Conservation (phyloP, 768 basidiomycete species). For the Naganishia friedmannii region DNA sequence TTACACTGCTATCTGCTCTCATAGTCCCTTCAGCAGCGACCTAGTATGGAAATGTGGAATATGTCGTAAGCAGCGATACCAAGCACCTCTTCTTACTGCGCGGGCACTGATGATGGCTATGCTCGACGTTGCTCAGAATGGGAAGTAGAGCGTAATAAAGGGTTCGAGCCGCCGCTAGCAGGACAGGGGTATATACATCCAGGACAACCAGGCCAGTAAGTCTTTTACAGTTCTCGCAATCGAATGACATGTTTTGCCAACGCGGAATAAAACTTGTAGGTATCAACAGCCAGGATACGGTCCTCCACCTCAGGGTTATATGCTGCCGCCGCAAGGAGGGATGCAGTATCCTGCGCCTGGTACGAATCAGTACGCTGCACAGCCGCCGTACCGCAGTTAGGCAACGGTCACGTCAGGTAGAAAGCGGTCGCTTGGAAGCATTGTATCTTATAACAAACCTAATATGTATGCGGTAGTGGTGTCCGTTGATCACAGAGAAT, state of each 20-base stretch:
- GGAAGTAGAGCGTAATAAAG: conserved; percentile 21
- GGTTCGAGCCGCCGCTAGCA: conserved; percentile 10
- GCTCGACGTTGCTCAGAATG: conserved; percentile 1
- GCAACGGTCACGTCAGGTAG: neutral
- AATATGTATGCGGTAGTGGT: neutral
- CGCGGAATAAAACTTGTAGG: neutral
- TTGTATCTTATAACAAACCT: neutral
- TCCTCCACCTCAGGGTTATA: conserved; percentile 15
- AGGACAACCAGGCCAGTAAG: conserved; percentile 16
- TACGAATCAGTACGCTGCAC: neutral
- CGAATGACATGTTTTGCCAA: no score
- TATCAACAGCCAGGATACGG: conserved; percentile 17
- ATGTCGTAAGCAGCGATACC: conserved; percentile 2
- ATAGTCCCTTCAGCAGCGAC: conserved; percentile 21
- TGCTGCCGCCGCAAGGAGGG: conserved; percentile 7
- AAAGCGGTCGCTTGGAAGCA: neutral
- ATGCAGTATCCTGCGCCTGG: conserved; percentile 8
- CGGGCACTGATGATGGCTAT: neutral
- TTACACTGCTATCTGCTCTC: neutral
- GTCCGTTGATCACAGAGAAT: no score
- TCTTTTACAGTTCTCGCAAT: no score
- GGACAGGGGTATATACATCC: conserved; percentile 14
- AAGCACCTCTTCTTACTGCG: neutral
- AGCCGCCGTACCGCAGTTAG: neutral
- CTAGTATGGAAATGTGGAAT: conserved; percentile 20